A percentile compares a stretch with the other conserved stretches of the same genome.
phyloP scores from a whole-genome alignment of 2,329 filamentous ascomycete genomes.

The Shiraia bambusicola region DNA sequence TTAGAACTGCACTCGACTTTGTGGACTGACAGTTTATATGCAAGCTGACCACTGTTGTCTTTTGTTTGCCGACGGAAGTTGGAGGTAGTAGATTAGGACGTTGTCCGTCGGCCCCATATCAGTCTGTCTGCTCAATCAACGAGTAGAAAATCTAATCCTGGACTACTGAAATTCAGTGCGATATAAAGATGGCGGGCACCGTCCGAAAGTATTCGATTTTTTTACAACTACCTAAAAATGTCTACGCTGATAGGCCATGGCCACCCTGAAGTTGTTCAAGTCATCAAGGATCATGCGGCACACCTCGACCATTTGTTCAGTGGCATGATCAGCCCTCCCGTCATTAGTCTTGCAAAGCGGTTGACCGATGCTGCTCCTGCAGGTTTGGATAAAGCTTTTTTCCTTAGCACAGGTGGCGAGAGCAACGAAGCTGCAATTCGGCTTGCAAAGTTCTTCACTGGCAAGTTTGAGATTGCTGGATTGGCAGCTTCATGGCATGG shows the following conservation, averaged over 20 bases:
- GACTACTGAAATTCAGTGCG: not conserved
- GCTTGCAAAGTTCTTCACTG: constrained; percentile 64
- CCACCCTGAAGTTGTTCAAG: constrained; percentile 36
- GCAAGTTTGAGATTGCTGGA: constrained; percentile 65
- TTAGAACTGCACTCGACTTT: too few relatives aligned
- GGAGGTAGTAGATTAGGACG: too few relatives aligned
- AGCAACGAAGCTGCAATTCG: constrained; percentile 62
- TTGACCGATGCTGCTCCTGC: constrained; percentile 27
- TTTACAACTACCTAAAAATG: too few relatives aligned
- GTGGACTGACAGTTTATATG: too few relatives aligned
- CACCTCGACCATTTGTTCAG: constrained; percentile 40
- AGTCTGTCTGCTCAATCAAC: too few relatives aligned
- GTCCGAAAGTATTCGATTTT: too few relatives aligned
- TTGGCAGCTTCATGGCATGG: constrained; percentile 63
- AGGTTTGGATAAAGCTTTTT: constrained; percentile 38
- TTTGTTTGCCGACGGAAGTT: too few relatives aligned
- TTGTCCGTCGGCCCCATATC: too few relatives aligned
- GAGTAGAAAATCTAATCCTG: too few relatives aligned
- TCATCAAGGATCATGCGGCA: constrained; percentile 29
- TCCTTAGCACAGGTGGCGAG: constrained; percentile 39
- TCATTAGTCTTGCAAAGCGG: constrained; percentile 34
- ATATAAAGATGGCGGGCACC: too few relatives aligned
- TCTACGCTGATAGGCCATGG: constrained; percentile 32
- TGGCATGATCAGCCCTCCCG: constrained; percentile 40
- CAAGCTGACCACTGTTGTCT: too few relatives aligned